Evolutionary conservation across 768 basidiomycete genomes (phyloP).

Genomic region (Udeniomyces megalosporus): DNA sequence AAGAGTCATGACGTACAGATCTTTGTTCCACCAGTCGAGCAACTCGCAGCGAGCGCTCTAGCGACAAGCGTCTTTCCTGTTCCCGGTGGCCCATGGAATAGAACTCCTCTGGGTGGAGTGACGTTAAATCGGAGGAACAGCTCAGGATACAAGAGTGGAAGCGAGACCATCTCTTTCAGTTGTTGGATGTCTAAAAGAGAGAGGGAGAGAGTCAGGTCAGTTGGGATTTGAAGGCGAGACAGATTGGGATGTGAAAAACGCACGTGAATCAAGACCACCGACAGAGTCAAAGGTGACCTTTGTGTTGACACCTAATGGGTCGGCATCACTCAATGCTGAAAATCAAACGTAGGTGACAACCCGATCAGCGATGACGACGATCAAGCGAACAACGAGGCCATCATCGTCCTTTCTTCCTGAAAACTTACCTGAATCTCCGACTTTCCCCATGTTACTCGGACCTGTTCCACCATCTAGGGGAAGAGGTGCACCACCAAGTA

Average conservation of each 20-base stretch:
- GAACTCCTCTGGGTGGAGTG: conserved; percentile 86
- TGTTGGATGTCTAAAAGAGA: conserved; percentile 64
- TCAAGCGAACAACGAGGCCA: not conserved
- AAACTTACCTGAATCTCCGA: conserved; percentile 51
- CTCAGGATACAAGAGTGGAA: conserved; percentile 89
- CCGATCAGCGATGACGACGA: conserved; percentile 4
- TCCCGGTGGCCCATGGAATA: conserved; percentile 98
- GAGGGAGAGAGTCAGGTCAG: not conserved
- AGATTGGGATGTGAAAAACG: conserved; percentile 24
- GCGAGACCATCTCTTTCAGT: conserved; percentile 93
- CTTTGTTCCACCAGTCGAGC: conserved; percentile 65
- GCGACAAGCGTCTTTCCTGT: conserved; percentile 93
- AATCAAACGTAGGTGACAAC: not conserved
- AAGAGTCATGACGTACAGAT: conserved; percentile 75
- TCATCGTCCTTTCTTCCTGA: conserved; percentile 20
- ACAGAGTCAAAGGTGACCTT: conserved; percentile 94
- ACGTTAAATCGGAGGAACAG: conserved; percentile 86
- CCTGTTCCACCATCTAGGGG: conserved; percentile 50
- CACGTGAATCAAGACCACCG: conserved; percentile 87
- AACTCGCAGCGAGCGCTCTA: conserved; percentile 82
- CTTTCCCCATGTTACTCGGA: conserved; percentile 69
- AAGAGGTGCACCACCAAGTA: conserved; percentile 28
- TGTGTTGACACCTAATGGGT: conserved; percentile 82
- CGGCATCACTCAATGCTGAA: conserved; percentile 75
- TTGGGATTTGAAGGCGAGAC: not conserved